phyloP scores from a whole-genome alignment of 352 stramenopile genomes.

The Phytophthora vignae region DNA sequence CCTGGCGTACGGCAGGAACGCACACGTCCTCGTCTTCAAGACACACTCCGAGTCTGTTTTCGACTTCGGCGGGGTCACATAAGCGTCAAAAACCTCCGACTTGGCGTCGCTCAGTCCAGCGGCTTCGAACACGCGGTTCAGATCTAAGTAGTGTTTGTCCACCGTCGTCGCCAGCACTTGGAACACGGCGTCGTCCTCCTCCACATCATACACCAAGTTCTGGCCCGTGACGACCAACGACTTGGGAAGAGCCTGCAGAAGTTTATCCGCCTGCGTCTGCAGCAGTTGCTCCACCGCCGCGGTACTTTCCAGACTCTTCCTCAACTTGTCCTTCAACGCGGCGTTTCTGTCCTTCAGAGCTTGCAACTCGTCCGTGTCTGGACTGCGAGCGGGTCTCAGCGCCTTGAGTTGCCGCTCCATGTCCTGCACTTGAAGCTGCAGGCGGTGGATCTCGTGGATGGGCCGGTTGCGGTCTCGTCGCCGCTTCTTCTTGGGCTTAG shows the following conservation, averaged over 20 bases:
- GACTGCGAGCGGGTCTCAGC: neutral
- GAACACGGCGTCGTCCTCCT: slow-evolving; percentile 31
- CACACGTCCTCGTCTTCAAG: slow-evolving; percentile 20
- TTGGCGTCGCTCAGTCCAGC: slow-evolving; percentile 18
- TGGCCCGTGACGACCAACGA: slow-evolving; percentile 18
- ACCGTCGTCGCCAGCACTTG: slow-evolving; percentile 27
- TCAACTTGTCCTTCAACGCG: slow-evolving; percentile 13
- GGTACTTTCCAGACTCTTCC: slow-evolving; percentile 10
- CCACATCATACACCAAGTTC: slow-evolving; percentile 27
- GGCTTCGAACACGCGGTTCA: slow-evolving; percentile 16
- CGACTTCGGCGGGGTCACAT: neutral
- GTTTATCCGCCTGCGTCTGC: slow-evolving; percentile 20
- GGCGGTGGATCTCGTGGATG: slow-evolving; percentile 29
- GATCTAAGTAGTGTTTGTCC: slow-evolving; percentile 22
- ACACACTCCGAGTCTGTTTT: neutral
- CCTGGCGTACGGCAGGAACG: slow-evolving; percentile 24
- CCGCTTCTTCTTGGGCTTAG: slow-evolving; percentile 29
- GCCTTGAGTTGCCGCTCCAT: slow-evolving; percentile 23
- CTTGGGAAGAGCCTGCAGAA: slow-evolving; percentile 29
- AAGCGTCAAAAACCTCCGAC: slow-evolving; percentile 30
- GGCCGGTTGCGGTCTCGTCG: slow-evolving; percentile 34
- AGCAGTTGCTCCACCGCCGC: slow-evolving; percentile 18
- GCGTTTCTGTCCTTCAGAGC: slow-evolving; percentile 12
- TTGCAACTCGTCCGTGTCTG: slow-evolving; percentile 3
- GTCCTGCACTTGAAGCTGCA: slow-evolving; percentile 27